Evolutionary conservation across 805 yeast genomes (phyloP).

Genomic region (Sungouiozyma intestinalis): DNA sequence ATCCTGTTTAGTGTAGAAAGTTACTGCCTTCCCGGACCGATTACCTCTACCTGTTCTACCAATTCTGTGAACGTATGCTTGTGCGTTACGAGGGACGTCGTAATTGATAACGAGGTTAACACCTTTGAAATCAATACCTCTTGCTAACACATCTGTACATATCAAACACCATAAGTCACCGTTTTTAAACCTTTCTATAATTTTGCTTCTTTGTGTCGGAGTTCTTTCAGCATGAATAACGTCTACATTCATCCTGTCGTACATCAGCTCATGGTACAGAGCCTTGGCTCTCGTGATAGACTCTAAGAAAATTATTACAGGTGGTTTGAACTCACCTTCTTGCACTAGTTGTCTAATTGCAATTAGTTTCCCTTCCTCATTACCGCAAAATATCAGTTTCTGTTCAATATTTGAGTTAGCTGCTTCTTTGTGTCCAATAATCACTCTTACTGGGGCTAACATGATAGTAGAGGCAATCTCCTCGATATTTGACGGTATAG

Average conservation of each 20-base stretch:
- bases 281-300: slow-evolving; percentile 92
- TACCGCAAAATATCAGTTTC: slow-evolving; percentile 75
- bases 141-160: slow-evolving; percentile 89
- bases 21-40: slow-evolving; percentile 73
- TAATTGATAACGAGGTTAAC: slow-evolving; percentile 90
- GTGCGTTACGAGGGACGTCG: slow-evolving; percentile 91
- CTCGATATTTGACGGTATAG: slow-evolving; percentile 89
- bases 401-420: slow-evolving; percentile 81
- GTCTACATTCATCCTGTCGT: slow-evolving; percentile 87
- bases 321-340: slow-evolving; percentile 81
- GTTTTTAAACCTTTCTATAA: slow-evolving; percentile 70
- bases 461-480: slow-evolving; percentile 77
- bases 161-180: slow-evolving; percentile 96
- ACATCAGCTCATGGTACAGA: slow-evolving; percentile 80
- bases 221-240: slow-evolving; percentile 94
- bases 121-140: slow-evolving; percentile 97
- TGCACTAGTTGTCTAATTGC: slow-evolving; percentile 84
- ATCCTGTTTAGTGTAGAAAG: slow-evolving; percentile 90
- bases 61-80: slow-evolving; percentile 92
- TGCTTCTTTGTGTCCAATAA: slow-evolving; percentile 89
- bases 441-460: slow-evolving; percentile 74
- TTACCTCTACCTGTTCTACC: slow-evolving; percentile 99
- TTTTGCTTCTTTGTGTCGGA: slow-evolving; percentile 73
- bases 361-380: slow-evolving; percentile 87
- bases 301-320: slow-evolving; percentile 85